A percentile compares a stretch with the other conserved stretches of the same genome.
phyloP scores from a whole-genome alignment of 2,329 filamentous ascomycete species.

The Exophiala aquamarina region DNA sequence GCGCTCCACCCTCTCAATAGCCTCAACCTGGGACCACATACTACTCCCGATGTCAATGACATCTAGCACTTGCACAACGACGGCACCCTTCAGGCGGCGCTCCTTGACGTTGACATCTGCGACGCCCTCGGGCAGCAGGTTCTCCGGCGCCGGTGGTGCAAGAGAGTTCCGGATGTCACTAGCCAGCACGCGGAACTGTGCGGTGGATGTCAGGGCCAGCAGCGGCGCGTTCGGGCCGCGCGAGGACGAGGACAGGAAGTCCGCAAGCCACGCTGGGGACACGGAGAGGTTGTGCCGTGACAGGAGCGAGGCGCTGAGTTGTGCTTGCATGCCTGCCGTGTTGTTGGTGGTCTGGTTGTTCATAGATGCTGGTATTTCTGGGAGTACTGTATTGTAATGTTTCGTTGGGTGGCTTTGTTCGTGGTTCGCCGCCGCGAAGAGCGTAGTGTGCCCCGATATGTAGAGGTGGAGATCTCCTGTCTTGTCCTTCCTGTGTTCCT shows the following conservation, averaged over 20 bases:
- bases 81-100: slow-evolving; percentile 56
- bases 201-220: slow-evolving; percentile 73
- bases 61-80: slow-evolving; percentile 80
- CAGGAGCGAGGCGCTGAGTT: slow-evolving; percentile 19
- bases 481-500: no score
- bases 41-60: slow-evolving; percentile 79
- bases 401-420: no score
- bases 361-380: neutral
- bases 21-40: slow-evolving; percentile 84
- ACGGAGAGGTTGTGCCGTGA: slow-evolving; percentile 24
- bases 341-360: neutral
- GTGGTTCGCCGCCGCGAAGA: no score
- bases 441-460: no score
- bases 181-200: slow-evolving; percentile 75
- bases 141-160: slow-evolving; percentile 36
- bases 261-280: slow-evolving; percentile 39
- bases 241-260: slow-evolving; percentile 55
- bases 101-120: slow-evolving; percentile 56
- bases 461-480: no score
- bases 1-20: slow-evolving; percentile 55
- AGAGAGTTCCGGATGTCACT: slow-evolving; percentile 71
- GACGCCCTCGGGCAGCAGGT: slow-evolving; percentile 60
- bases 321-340: slow-evolving; percentile 12
- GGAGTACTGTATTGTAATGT: no score
- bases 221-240: slow-evolving; percentile 57